Base-by-base conservation (phyloP, 2,329 filamentous ascomycete genomes). In the Colletotrichum horii region DNA sequence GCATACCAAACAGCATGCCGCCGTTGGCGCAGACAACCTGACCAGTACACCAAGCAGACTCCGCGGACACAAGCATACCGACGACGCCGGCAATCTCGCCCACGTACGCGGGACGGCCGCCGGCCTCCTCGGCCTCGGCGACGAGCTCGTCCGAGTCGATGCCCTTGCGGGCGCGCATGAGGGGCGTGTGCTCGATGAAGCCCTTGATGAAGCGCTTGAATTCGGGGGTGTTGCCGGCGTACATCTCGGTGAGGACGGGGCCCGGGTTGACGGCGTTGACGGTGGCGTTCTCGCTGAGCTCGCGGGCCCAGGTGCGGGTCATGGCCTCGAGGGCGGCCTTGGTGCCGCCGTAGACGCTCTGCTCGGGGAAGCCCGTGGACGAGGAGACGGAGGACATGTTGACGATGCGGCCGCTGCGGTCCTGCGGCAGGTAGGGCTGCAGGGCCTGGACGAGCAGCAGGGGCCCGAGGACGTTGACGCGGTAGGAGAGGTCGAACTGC, bases 1-100 rank as follows among this genome's bases (percentile, higher is more conserved):
- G 83, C 83, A 84, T 83, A 22, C 77, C 77, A 19, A 81, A 75
- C 68, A 87, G 69, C 91, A 95, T 93, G 8, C 95, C 95, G 2
- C 95, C 95, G 81, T 96, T 96, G 9, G 94, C 94, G 85, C 93
- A 94, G 6, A 97, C 90, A 28, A 96, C 93, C 83, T 93, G 94
- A 2, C 95, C 95, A 0, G 94, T 97, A 80, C 92, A 93, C 94
- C 94, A 96, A 9, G 87, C 90, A n/a, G 91, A 89, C 82, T 96
- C 95, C 8, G 88, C 87, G 7, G 90, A 89, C 81, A 94, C 95
- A 26, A 96, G 84, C 93, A 96, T 95, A 4, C 90, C 94, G 22
- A 96, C 92, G 7, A 95, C 90, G 1, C 94, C 94, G 0, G 94
- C 94, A 83, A 96, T 88, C 85, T 96, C 94, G 66, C 88, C 85